Evolutionary conservation across 2,329 filamentous ascomycete species (phyloP), one percentile per base, ranked within the genome.

Genomic region (Xenosphaeropsis pyriputrescens): DNA sequence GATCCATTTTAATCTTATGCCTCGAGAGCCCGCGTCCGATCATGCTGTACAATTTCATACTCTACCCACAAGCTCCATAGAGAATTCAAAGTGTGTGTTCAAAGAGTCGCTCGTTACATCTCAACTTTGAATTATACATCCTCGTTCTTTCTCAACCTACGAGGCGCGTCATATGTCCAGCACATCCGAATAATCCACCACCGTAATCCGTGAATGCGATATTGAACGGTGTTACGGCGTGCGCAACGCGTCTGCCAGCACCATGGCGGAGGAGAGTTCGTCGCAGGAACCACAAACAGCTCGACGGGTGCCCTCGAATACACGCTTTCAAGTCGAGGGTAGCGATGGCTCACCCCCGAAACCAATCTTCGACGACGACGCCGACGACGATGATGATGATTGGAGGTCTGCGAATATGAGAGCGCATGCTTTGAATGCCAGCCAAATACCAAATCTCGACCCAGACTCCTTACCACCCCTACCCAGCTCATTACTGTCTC

Each of bases 291-390:
- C 52, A 14, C 46, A 45, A 41, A 53, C 48, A 5, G 47, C 49
- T 16, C 46, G 43, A 29, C 47, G 45, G 41, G 46, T 47, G 35
- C 45, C 46, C 29, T 39, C 48, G 32, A 49, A 48, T 38, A 41
- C 49, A 15, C 48, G 47, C 18, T 50, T 51, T 43, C 47, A 43
- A 18, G 43, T 45, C 37, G 44, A 53, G 34, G 49, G 50, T 33
- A 14, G 43, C 29, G 49, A 51, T 45, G 47, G 50, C 17, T 47
- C 47, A 16, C 45, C 50, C 7, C 39, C 45, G 32, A 51, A 51
- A 39, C 30, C 41, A 6, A 38, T 40, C n/a, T 49, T 49, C 13
- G 43, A 49, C 19, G 45, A 51, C 32, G 6, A n/a, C n/a, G n/a
- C n/a, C n/a, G n/a, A n/a, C 13, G 43, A 49, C 19, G 45, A 51